Evolutionary conservation across 805 yeast species (phyloP).

Genomic region (Nakazawaea ambrosiae): DNA sequence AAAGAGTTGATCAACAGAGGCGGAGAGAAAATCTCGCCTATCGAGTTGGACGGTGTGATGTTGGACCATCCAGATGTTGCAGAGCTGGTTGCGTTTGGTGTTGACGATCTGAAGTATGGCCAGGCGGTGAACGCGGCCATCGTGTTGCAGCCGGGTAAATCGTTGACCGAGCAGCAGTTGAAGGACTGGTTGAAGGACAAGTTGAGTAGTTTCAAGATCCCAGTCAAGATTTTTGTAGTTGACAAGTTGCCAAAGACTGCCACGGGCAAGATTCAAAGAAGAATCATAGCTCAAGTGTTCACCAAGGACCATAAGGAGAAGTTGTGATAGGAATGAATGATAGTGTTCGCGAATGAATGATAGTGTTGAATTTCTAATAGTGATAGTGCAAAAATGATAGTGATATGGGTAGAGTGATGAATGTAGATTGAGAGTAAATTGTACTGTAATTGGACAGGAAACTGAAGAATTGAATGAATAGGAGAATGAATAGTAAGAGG

Average conservation of each 20-base stretch:
- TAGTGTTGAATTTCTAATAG: too few species aligned
- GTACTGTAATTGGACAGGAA: too few species aligned
- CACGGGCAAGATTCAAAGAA: constrained; percentile 70
- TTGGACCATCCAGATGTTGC: constrained; percentile 54
- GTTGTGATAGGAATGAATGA: too few species aligned
- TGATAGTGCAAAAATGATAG: too few species aligned
- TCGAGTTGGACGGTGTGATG: constrained; percentile 58
- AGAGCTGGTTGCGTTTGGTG: constrained; percentile 70
- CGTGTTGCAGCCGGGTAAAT: constrained; percentile 39
- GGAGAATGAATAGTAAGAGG: too few species aligned
- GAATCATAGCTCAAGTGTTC: constrained; percentile 51
- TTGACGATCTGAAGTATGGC: constrained; percentile 60
- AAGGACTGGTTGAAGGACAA: constrained; percentile 35
- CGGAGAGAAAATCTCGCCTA: constrained; percentile 72
- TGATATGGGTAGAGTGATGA: too few species aligned
- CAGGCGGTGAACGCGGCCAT: constrained; percentile 67
- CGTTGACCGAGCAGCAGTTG: constrained; percentile 35
- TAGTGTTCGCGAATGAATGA: too few species aligned
- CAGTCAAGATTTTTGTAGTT: constrained; percentile 49
- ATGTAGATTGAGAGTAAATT: background rate
- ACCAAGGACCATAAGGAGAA: constrained; percentile 16
- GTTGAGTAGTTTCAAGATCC: constrained; percentile 55
- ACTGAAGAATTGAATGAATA: too few species aligned
- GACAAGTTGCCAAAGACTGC: constrained; percentile 67
- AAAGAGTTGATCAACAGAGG: constrained; percentile 73